Evolutionary conservation across 2,329 filamentous ascomycete species (phyloP).

Genomic region (Orbilia ellipsospora): DNA sequence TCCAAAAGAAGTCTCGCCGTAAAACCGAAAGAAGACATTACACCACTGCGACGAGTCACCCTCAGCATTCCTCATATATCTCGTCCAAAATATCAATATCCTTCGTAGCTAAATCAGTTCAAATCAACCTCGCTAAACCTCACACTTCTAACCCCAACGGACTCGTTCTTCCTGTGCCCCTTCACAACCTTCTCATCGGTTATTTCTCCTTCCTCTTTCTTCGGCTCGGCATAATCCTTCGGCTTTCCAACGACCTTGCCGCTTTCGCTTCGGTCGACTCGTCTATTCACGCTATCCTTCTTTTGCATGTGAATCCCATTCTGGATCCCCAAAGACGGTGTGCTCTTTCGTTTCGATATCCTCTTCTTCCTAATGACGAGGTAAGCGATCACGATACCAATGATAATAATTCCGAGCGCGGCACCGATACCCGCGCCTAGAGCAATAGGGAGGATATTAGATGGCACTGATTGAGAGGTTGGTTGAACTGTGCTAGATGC

Average conservation of each 20-base stretch:
- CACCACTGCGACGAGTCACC: neutral
- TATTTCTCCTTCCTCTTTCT: neutral
- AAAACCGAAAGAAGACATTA: conserved; percentile 13
- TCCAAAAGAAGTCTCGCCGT: conserved; percentile 14
- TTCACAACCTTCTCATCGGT: conserved; percentile 15
- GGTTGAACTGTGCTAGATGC: neutral
- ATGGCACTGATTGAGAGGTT: conserved; percentile 17
- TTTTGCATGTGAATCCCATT: conserved; percentile 27
- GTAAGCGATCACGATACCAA: conserved; percentile 39
- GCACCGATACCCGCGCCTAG: conserved; percentile 50
- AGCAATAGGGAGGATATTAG: conserved; percentile 45
- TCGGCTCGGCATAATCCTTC: conserved; percentile 18
- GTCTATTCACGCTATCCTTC: conserved; percentile 8
- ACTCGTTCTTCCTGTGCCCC: conserved; percentile 47
- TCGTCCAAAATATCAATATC: neutral
- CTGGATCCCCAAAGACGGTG: conserved; percentile 32
- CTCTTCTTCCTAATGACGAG: conserved; percentile 52
- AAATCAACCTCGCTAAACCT: conserved; percentile 26
- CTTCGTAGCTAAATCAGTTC: too few relatives aligned
- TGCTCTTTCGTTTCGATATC: conserved; percentile 47
- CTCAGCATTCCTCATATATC: neutral
- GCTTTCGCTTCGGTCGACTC: conserved; percentile 37
- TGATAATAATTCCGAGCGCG: conserved; percentile 43
- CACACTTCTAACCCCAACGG: conserved; percentile 39
- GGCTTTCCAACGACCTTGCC: conserved; percentile 50